Percentiles rank a stretch among this genome's conserved stretches.
Evolutionary conservation across 345 rosid species (phyloP).

Genomic region (Eucalyptus leucophloia): DNA sequence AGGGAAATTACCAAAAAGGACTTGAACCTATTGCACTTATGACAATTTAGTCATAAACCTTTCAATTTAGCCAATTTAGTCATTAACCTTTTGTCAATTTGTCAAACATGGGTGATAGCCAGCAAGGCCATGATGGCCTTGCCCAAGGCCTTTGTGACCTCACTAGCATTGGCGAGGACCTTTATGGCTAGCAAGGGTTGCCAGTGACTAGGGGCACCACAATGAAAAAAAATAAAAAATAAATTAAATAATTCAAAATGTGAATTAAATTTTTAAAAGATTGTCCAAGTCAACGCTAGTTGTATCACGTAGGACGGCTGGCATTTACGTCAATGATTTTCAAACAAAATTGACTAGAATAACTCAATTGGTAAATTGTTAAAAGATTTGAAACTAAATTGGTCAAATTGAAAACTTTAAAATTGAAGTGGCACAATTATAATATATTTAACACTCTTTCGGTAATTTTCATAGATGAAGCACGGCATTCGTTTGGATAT

Average conservation of each 20-base stretch:
- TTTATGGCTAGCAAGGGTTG: no score
- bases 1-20: not conserved
- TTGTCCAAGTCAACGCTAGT: rapidly evolving
- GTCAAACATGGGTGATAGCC: no score
- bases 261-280: not conserved
- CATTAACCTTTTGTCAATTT: not conserved
- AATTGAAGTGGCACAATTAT: not conserved
- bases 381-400: not conserved
- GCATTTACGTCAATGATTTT: not conserved
- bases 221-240: no score
- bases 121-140: no score
- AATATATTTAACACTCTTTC: not conserved
- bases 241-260: no score
- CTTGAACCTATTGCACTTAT: not conserved
- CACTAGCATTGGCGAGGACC: no score
- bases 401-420: not conserved
- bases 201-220: no score
- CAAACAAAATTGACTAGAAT: not conserved
- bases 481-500: not conserved
- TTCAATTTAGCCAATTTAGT: not conserved
- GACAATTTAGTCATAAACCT: not conserved
- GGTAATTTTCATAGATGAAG: not conserved
- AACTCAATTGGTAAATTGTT: not conserved
- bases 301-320: rapidly evolving
- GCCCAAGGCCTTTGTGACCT: no score